Base-by-base conservation (phyloP, 371 early-diverging fungal species). In the Encephalitozoon cuniculi region DNA sequence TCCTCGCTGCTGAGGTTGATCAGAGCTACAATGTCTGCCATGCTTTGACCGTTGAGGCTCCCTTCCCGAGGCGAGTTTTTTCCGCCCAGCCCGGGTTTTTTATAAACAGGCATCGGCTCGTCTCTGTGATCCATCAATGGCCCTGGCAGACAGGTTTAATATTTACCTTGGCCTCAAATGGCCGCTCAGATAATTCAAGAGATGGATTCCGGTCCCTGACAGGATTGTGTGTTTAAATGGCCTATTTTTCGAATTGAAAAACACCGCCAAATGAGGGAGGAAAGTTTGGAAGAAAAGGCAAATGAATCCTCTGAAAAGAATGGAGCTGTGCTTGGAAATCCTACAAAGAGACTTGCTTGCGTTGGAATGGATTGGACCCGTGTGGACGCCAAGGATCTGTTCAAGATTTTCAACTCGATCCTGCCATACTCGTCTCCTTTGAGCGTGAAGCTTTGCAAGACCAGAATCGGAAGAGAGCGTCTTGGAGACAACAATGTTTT, bases 401-500 rank as follows among this genome's bases (percentile, higher is more conserved):
- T 59, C 12, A n/a, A 59, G 30, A 28, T 28, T 2, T 59, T 59
- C 18, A 34, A 37, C 18, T 59, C 59, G 1, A 12, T 28, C 15
- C 34, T 59, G 5, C 59, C 15, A 6, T n/a, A 34, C 18, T 59
- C 59, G 15, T 59, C 59, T 0, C 59, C 59, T 25, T 6, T 46
- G 43, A 34, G 46, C 23, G 71, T 71, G 39, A 75, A 71, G 53
- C 46, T 75, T 9, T 66, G 71, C 12, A 71, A 75, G 28, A 46
- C 63, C n/a, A 41, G 30, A 21, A 23, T 68, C 18, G 76, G 64
- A 49, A 37, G 34, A 11, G 26, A 54, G 15, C 1, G 6, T 26
- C 32, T 32, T 39, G 43, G 32, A 40, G 32, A 52, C 55, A 11
- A 34, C 41, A 25, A 37, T 23, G 30, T 51, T 7, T 71, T 34